Evolutionary conservation across 805 yeast genomes (phyloP).

Genomic region (Priceomyces melissophilus): DNA sequence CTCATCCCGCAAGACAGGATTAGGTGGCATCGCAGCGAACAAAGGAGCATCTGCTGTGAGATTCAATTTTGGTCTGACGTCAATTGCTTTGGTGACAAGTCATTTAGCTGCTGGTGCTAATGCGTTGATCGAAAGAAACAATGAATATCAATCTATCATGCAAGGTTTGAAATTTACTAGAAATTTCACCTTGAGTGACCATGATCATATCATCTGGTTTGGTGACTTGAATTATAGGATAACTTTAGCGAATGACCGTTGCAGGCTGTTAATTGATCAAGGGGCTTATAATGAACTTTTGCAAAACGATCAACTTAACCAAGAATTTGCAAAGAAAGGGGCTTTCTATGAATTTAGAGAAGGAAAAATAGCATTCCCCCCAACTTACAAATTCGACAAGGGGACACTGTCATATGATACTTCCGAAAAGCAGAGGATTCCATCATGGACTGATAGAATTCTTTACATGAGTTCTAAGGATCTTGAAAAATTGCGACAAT

Average conservation of each 20-base stretch:
- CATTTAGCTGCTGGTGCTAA: slow-evolving; percentile 92
- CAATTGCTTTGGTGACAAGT: slow-evolving; percentile 81
- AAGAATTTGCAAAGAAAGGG: slow-evolving; percentile 65
- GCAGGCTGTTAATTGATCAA: slow-evolving; percentile 47
- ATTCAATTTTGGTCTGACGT: slow-evolving; percentile 74
- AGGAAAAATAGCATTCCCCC: slow-evolving; percentile 73
- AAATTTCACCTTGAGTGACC: slow-evolving; percentile 67
- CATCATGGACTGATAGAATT: slow-evolving; percentile 97
- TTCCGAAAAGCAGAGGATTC: slow-evolving; percentile 87
- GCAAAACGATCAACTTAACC: slow-evolving; percentile 72
- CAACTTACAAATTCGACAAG: slow-evolving; percentile 92
- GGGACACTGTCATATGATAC: slow-evolving; percentile 82
- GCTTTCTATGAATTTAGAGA: slow-evolving; percentile 82
- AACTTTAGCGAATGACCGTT: slow-evolving; percentile 65
- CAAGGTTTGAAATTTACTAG: slow-evolving; percentile 77
- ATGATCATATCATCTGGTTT: slow-evolving; percentile 81
- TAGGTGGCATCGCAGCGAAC: slow-evolving; percentile 96
- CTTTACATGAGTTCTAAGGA: slow-evolving; percentile 52
- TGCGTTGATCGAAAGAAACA: slow-evolving; percentile 80
- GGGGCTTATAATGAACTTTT: slow-evolving; percentile 51
- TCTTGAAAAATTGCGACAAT: slow-evolving; percentile 43
- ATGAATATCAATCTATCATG: slow-evolving; percentile 73
- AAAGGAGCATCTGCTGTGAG: slow-evolving; percentile 95
- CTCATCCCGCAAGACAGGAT: slow-evolving; percentile 90
- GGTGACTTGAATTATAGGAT: slow-evolving; percentile 94